Conservation (phyloP, 768 basidiomycete species). For the Trametes cingulata region DNA sequence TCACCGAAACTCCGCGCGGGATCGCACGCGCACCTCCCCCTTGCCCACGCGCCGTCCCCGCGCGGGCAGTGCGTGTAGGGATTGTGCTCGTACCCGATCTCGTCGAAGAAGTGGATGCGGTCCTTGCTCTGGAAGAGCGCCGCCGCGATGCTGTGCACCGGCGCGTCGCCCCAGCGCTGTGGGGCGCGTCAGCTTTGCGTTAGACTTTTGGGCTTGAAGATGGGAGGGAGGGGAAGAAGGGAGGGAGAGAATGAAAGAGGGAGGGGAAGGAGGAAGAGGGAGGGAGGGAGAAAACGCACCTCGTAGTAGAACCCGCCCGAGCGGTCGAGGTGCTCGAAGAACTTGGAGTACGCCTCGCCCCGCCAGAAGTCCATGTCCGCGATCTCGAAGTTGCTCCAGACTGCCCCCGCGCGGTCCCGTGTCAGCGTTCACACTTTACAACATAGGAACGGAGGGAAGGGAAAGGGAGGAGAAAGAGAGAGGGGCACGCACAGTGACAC, state of each 20-base stretch:
- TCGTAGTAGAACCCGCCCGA: constrained; percentile 93
- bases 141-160: constrained; percentile 51
- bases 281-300: constrained; percentile 40
- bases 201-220: too few relatives aligned
- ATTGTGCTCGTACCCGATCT: constrained; percentile 66
- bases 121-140: constrained; percentile 50
- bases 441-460: neutral
- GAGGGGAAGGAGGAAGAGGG: neutral
- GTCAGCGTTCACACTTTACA: neutral
- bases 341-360: constrained; percentile 76
- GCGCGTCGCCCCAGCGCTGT: constrained; percentile 46
- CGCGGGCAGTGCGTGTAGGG: constrained; percentile 55
- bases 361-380: constrained; percentile 90
- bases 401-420: constrained; percentile 26
- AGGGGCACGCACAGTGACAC: constrained; percentile 55
- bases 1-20: constrained; percentile 56
- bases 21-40: constrained; percentile 51
- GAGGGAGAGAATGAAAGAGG: neutral
- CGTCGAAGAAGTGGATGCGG: constrained; percentile 72
- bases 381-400: constrained; percentile 78
- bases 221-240: too few relatives aligned
- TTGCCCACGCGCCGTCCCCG: constrained; percentile 36
- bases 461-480: neutral
- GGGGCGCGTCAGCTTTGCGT: neutral
- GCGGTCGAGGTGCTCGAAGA: constrained; percentile 79